These are phyloP conservation scores for Mucor saturninus DNA, from an alignment of 371 early-diverging fungal species.

Conservation along the genomic window DNA sequence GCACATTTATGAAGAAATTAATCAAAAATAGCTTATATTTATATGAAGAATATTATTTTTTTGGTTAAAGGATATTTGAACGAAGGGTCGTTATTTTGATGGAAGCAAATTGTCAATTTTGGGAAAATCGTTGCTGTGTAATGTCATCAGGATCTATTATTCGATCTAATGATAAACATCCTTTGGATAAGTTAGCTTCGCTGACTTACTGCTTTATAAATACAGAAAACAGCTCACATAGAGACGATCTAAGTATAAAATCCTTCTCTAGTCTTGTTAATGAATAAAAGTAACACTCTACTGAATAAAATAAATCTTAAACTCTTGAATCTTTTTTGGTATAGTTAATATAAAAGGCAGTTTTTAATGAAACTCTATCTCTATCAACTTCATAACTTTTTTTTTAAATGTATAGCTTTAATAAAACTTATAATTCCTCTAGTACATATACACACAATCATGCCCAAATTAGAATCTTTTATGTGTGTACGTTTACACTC, in stretches of 20 bases:
- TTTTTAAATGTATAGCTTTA: constrained; percentile 16
- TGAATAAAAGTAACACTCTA: background rate
- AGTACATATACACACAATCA: constrained; percentile 7
- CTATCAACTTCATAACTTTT: constrained; percentile 10
- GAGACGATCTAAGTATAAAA: constrained; percentile 10
- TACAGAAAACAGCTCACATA: constrained; percentile 12
- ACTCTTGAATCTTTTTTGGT: too few species aligned
- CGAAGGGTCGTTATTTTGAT: constrained; percentile 7
- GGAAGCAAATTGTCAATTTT: constrained; percentile 14
- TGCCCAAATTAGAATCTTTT: constrained; percentile 19
- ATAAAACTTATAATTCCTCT: background rate
- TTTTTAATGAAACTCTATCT: constrained; percentile 11
- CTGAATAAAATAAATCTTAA: too few species aligned
- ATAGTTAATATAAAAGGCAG: too few species aligned
- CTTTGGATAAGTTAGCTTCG: constrained; percentile 9
- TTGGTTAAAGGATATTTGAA: constrained; percentile 8
- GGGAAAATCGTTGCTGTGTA: constrained; percentile 7
- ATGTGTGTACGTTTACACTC: constrained; percentile 15
- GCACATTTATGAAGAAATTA: constrained; percentile 12
- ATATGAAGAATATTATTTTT: constrained; percentile 13
- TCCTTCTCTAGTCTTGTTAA: constrained; percentile 4
- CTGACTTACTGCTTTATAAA: constrained; percentile 6
- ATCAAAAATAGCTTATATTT: constrained; percentile 11
- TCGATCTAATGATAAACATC: constrained; percentile 1
- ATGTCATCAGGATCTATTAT: constrained; percentile 10